Base-by-base conservation (phyloP, 2,329 filamentous ascomycete species). In the Thelonectria rubi region DNA sequence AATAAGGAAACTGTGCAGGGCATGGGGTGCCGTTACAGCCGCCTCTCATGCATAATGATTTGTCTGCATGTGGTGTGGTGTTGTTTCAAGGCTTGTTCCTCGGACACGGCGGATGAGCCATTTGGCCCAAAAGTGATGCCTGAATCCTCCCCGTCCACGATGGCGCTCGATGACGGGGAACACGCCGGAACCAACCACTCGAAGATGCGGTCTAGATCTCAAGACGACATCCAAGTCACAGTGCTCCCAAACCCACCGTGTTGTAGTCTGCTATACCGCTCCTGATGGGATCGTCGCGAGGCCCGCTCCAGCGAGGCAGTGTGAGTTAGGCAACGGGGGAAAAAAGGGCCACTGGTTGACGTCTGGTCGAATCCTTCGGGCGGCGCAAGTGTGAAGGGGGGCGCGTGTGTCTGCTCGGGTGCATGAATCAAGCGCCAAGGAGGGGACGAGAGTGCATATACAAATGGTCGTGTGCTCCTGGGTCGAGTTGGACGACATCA, bases 21-120 rank as follows among this genome's bases (percentile, higher is more conserved):
- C 26, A 30, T 9, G 4, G n/a, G 4, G 7, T 30, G 26, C 10
- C 8, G 2, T 30, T n/a, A n/a, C n/a, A n/a, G n/a, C n/a, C n/a
- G 21, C 21, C 21, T 52, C 20, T 43, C 34, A 18, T 54, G 43
- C 43, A 54, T 54, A 54, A 15, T 37, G 34, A 37, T 11, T 37
- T 37, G 34, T 37, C 34, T 37, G 11, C 12, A 14, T 37, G 34
- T 37, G 34, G 34, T 37, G 34, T 37, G 34, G 34, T 37, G 34
- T 37, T 11, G 34, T 37, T 37, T 37, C 34, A 37, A 6, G 26
- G 5, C 10, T 5, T 30, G 6, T 30, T 10, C 26, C 26, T 6
- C 10, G 26, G 26, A 30, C 26, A 30, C 15, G 15, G 40, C 17
- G 15, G 17, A 17, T n/a, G n/a, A n/a, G n/a, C 26, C 26, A 30